Evolutionary conservation across 495 filamentous ascomycete genomes (phyloP).

Genomic region (Penicillium atrosanguineum): DNA sequence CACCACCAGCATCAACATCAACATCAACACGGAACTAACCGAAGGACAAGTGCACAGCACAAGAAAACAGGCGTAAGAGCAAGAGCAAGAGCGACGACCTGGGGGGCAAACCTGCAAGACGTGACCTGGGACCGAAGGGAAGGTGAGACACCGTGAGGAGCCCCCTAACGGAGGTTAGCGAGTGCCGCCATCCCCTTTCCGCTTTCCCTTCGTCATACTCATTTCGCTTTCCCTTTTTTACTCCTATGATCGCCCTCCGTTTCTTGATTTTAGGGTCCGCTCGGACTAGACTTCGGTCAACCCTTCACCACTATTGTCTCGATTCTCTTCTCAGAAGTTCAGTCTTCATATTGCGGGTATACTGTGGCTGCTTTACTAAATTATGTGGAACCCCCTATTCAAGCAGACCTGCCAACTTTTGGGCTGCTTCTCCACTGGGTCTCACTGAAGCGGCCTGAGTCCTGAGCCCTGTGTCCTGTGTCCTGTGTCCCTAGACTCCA

Average conservation of each 20-base stretch:
- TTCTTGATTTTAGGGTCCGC: not conserved
- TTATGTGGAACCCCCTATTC: not conserved
- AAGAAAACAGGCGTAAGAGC: not conserved
- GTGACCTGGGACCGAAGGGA: not conserved
- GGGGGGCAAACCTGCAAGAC: constrained; percentile 1
- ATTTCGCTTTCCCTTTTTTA: constrained; percentile 2
- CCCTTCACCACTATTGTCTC: no score
- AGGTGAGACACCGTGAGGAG: constrained; percentile 16
- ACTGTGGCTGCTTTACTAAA: no score
- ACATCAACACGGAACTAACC: constrained; percentile 6
- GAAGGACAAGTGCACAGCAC: constrained; percentile 26
- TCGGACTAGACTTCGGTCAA: not conserved
- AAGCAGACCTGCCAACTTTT: not conserved
- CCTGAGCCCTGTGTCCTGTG: not conserved
- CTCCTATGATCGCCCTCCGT: not conserved
- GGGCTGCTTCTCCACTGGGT: not conserved
- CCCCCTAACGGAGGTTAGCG: constrained; percentile 17
- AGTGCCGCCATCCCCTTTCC: constrained; percentile 11
- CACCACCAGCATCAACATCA: not conserved
- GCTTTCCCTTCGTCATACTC: constrained; percentile 10
- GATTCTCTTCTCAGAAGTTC: no score
- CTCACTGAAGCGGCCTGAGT: not conserved
- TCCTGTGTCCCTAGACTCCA: not conserved
- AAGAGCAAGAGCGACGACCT: not conserved
- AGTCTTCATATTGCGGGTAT: no score